Base-by-base conservation (phyloP, 176 grass and related monocot species). In the Lolium perenne region DNA sequence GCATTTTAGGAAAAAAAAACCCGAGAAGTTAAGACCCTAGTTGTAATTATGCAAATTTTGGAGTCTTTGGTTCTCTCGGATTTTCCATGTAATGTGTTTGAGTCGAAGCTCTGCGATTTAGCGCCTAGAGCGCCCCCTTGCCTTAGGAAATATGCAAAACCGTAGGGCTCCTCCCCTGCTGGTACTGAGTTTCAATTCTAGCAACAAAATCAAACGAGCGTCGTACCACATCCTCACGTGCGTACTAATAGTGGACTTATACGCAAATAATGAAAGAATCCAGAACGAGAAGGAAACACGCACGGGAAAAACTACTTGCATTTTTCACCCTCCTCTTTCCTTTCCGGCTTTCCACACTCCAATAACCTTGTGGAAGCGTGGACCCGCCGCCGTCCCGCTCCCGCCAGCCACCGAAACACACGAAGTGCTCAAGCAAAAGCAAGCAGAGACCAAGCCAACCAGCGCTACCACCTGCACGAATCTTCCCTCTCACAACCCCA, bases 391-490 rank as follows among this genome's bases (percentile, higher is more conserved):
- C 43, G 45, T 48, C 17, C 45, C 18, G 43, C 26, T 15, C 0
- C 76, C 32, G 38, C 63, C 6, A 58, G 0, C 46, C 69, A 26
- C 32, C 55, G 1, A 84, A n/a, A n/a, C n/a, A 22, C 10, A 41
- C 16, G 32, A 20, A 38, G 22, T 17, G 5, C 53, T 17, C 23
- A 18, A 41, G 40, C 41, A 74, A 74, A 73, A 15, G 70, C 71
- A 46, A 80, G 65, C 81, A 62, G 43, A 73, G 54, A 66, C 87
- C 26, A 89, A 84, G 32, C 64, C 49, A 6, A 86, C 77, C 71
- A 54, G 13, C 45, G 25, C 53, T 17, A 71, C 43, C 7, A 14
- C 10, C 4, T 21, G 80, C 40, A 25, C 53, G 88, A 86, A 90
- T 90, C 88, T 64, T 82, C 88, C 72, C 8, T 11, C 77, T 18